Conservation (phyloP, 306 rosid species). For the Prunus kanzakura region DNA sequence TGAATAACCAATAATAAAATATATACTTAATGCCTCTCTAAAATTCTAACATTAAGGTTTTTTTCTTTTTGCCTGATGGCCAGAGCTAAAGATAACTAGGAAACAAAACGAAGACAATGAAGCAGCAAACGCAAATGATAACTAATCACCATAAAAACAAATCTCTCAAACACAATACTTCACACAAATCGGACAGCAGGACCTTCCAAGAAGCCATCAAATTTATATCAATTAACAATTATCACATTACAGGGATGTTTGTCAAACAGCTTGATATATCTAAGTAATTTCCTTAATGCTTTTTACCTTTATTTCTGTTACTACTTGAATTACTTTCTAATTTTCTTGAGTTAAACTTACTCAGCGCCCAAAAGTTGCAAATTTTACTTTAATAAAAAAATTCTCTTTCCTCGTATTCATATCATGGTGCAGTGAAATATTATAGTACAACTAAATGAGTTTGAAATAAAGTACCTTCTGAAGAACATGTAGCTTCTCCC, state of each 20-base stretch:
- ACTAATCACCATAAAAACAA: neutral
- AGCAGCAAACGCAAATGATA: neutral
- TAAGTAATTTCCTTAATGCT: neutral
- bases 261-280: neutral
- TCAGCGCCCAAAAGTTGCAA: neutral
- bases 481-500: slow-evolving; percentile 93
- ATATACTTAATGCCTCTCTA: neutral
- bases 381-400: neutral
- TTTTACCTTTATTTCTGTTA: neutral
- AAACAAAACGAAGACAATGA: neutral
- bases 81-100: neutral
- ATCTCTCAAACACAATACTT: neutral
- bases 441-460: neutral
- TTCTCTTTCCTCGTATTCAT: neutral
- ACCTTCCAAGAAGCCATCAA: neutral
- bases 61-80: neutral
- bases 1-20: slow-evolving; percentile 2
- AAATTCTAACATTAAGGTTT: neutral
- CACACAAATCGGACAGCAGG: neutral
- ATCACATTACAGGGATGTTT: neutral
- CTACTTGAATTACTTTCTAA: neutral
- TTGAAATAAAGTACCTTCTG: slow-evolving; percentile 59
- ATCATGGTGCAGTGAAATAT: neutral
- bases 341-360: neutral
- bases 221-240: neutral